Conservation (phyloP, 106 monocot genomes). For the Iris macrosiphon region DNA sequence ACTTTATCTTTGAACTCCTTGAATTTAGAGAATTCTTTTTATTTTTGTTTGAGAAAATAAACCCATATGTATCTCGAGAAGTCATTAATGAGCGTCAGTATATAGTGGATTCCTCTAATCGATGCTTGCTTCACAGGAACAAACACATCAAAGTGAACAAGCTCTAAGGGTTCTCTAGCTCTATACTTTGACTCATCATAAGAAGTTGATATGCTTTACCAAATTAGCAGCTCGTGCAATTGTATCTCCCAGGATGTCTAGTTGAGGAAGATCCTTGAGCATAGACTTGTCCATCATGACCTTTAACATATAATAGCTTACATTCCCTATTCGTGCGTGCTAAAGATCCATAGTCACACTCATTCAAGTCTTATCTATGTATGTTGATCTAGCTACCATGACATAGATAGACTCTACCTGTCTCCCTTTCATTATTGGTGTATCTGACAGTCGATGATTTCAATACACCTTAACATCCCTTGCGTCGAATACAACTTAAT, state of each 20-base stretch:
- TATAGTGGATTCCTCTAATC: slow-evolving; percentile 8
- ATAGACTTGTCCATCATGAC: slow-evolving; percentile 11
- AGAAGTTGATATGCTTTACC: slow-evolving; percentile 12
- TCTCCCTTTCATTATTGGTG: not conserved
- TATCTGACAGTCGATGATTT: not conserved
- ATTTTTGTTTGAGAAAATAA: slow-evolving; percentile 13
- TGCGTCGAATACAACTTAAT: not conserved
- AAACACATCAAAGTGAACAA: slow-evolving; percentile 12
- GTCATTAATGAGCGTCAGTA: slow-evolving; percentile 16
- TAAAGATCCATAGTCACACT: not conserved
- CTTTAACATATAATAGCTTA: slow-evolving; percentile 4
- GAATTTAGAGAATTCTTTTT: slow-evolving; percentile 10
- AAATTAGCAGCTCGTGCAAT: slow-evolving; percentile 6
- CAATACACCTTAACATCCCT: slow-evolving; percentile 3
- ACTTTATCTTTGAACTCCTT: slow-evolving; percentile 9
- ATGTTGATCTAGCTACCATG: not conserved
- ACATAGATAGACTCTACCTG: slow-evolving; percentile 12
- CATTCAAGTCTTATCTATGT: slow-evolving; percentile 1
- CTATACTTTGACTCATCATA: slow-evolving; percentile 7
- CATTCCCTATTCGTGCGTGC: slow-evolving; percentile 8
- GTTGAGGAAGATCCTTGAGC: slow-evolving; percentile 4
- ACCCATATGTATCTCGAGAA: slow-evolving; percentile 15
- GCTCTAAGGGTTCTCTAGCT: slow-evolving; percentile 8
- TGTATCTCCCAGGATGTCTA: not conserved
- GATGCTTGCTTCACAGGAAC: not conserved